Evolutionary conservation across 257 asterid genomes (phyloP).

Genomic region (Petrea volubilis): DNA sequence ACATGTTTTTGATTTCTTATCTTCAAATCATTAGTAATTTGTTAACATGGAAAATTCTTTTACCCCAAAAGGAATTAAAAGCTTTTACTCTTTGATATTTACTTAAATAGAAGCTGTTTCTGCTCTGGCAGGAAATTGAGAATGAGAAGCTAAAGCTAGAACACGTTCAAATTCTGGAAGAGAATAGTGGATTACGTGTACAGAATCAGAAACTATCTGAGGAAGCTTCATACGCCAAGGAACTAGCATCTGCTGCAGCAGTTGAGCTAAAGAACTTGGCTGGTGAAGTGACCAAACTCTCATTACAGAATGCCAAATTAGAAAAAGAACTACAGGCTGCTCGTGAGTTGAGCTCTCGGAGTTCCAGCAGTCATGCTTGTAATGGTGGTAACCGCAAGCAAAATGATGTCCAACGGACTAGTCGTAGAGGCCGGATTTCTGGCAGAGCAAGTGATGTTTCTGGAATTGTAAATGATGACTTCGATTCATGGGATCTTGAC

Average conservation of each 20-base stretch:
- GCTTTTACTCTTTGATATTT: constrained; percentile 3
- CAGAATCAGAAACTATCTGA: constrained; percentile 89
- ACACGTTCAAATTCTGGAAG: constrained; percentile 74
- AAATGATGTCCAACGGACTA: constrained; percentile 50
- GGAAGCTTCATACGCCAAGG: constrained; percentile 97
- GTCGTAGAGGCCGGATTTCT: constrained; percentile 65
- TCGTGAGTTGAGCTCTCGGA: constrained; percentile 66
- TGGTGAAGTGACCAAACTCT: constrained; percentile 89
- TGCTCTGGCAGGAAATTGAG: constrained; percentile 72
- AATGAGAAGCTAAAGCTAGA: constrained; percentile 79
- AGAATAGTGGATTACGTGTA: constrained; percentile 78
- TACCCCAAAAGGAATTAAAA: too few species aligned
- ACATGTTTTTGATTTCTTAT: not conserved
- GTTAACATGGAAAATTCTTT: not conserved
- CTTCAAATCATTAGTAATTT: constrained; percentile 1
- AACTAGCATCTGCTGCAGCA: constrained; percentile 98
- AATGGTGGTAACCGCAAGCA: constrained; percentile 57
- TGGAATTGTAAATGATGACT: constrained; percentile 61
- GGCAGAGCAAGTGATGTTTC: constrained; percentile 54
- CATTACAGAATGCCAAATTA: constrained; percentile 72
- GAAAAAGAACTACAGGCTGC: constrained; percentile 76
- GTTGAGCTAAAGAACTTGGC: constrained; percentile 88
- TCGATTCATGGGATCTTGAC: constrained; percentile 75
- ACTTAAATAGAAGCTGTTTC: constrained; percentile 17
- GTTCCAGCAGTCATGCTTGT: constrained; percentile 39